Percentiles rank a stretch among this genome's conserved stretches.
Conservation (phyloP, 1,139 yeast genomes). For the Sugiyamaella novakii region DNA sequence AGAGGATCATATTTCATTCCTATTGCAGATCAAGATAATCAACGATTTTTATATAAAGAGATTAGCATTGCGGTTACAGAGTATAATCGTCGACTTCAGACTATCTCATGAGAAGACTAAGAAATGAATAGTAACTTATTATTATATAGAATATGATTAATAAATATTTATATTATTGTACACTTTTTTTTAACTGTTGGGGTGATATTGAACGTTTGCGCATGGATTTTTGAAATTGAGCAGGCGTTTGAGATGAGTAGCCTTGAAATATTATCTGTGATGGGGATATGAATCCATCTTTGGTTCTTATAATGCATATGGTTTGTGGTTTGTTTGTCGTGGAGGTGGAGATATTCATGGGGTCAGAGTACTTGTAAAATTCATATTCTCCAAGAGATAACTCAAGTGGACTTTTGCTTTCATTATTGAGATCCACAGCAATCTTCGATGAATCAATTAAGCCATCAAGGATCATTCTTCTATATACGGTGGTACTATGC, state of each 20-base stretch:
- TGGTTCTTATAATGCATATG: slow-evolving; percentile 19
- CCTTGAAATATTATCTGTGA: slow-evolving; percentile 25
- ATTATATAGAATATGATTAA: slow-evolving; percentile 1
- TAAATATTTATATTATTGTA: background rate
- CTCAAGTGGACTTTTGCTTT: background rate
- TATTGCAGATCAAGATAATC: slow-evolving; percentile 64
- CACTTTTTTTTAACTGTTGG: slow-evolving; percentile 14
- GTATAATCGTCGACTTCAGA: slow-evolving; percentile 52
- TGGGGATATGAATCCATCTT: slow-evolving; percentile 24
- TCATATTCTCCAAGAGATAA: slow-evolving; percentile 13
- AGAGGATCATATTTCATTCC: slow-evolving; percentile 73
- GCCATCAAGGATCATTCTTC: slow-evolving; percentile 15
- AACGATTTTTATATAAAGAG: slow-evolving; percentile 67
- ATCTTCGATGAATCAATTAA: slow-evolving; percentile 5
- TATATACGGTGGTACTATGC: background rate
- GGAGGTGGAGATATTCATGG: background rate
- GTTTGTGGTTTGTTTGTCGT: slow-evolving; percentile 4
- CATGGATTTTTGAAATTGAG: slow-evolving; percentile 22
- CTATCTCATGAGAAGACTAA: slow-evolving; percentile 25
- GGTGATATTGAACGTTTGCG: slow-evolving; percentile 22
- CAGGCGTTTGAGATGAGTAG: slow-evolving; percentile 22
- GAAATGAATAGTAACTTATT: background rate
- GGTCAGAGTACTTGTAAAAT: background rate
- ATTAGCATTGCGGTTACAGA: slow-evolving; percentile 82
- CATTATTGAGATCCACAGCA: background rate